phyloP scores from a whole-genome alignment of 2,329 filamentous ascomycete species.

The Chalaropsis ovoidea region DNA sequence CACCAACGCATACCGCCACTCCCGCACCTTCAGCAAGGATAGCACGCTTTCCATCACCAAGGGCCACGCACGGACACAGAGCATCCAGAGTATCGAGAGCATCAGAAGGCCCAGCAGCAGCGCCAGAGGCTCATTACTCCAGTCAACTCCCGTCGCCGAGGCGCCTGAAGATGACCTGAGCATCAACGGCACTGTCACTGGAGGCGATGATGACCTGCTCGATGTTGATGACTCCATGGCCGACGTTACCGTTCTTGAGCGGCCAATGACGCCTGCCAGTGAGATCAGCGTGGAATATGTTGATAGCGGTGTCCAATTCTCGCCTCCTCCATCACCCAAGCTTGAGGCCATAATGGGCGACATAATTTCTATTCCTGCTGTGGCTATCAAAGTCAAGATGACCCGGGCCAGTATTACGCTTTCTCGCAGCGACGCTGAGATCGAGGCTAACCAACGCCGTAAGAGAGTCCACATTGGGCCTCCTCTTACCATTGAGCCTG shows the following conservation, averaged over 20 bases:
- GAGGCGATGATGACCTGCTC: conserved; percentile 13
- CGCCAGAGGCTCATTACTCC: conserved; percentile 42
- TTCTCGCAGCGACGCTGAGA: conserved; percentile 44
- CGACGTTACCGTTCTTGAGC: conserved; percentile 22
- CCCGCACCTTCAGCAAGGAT: conserved; percentile 48
- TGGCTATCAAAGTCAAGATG: conserved; percentile 21
- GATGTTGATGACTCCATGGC: conserved; percentile 16
- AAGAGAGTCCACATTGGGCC: conserved; percentile 54
- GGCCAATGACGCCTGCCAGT: conserved; percentile 28
- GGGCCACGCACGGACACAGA: conserved; percentile 47
- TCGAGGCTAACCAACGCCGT: conserved; percentile 63
- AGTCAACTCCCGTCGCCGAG: conserved; percentile 48
- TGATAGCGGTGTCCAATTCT: conserved; percentile 72
- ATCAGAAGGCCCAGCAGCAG: conserved; percentile 40
- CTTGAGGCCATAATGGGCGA: conserved; percentile 30
- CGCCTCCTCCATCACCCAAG: conserved; percentile 66
- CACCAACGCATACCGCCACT: conserved; percentile 37
- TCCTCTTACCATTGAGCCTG: conserved; percentile 42
- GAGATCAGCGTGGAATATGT: conserved; percentile 46
- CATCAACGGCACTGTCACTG: conserved; percentile 21
- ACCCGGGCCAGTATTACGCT: conserved; percentile 12
- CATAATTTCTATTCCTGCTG: conserved; percentile 8
- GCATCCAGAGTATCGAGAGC: conserved; percentile 43
- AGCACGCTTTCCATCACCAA: conserved; percentile 39
- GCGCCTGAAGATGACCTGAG: conserved; percentile 44